Base-by-base conservation (phyloP, 176 grass and related monocot species). In the Olyra latifolia region DNA sequence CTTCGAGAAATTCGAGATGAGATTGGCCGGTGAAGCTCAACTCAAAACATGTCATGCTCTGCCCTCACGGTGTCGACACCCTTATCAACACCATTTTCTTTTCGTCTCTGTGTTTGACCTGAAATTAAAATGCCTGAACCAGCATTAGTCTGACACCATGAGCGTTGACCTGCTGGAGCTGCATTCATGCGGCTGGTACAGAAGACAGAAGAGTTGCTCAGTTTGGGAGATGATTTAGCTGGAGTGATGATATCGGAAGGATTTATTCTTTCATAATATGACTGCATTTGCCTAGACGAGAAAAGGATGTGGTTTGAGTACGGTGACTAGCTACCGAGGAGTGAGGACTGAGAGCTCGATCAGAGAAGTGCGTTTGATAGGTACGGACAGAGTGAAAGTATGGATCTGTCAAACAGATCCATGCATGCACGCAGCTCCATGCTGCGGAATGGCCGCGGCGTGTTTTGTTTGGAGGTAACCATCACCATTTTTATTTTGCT, bases 61-160 rank as follows among this genome's bases (percentile, higher is more conserved):
- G 20, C 11, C 16, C 62, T 25, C 17, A 58, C 3, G 9, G 63
- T 78, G 74, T 84, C 74, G 82, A 84, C 82, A 84, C 58, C 54
- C 64, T 48, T 53, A 13, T 73, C 30, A 11, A 62, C 25, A 25
- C 13, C n/a, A 47, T 42, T 39, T 61, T 77, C 4, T 69, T 20
- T 35, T 12, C 28, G 5, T 1, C 28, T 12, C 17, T 0, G 5
- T 11, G 50, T 29, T 78, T 85, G 53, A 76, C 63, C 40, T 22
- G 25, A 44, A 24, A 40, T 28, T 10, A 25, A 25, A 0, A 73
- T 82, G 13, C 46, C 48, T 42, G 45, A 50, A 28, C 69, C 11
- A 5, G 42, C n/a, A 13, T 59, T 43, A 77, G 46, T 40, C 22
- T 55, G 15, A 55, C 47, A 64, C 29, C 59, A 28, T 2, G 54